These are phyloP conservation scores for Silene noctiflora DNA, from an alignment of 179 eudicot genomes.

Conservation along the genomic window DNA sequence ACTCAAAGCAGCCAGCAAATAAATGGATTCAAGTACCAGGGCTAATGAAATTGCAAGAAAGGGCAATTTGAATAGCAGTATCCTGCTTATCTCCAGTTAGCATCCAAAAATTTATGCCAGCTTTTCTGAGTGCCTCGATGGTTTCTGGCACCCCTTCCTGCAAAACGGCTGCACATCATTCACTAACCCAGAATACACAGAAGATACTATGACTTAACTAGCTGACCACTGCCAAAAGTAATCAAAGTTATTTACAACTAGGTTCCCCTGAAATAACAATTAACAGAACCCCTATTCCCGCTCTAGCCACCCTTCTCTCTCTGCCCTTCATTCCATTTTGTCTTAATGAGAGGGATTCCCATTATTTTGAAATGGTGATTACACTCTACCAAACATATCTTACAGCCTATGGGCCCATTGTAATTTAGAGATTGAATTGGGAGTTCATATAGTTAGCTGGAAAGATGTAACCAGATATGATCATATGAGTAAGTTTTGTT, in stretches of 20 bases:
- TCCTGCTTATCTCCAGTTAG: conserved; percentile 94
- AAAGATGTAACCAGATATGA: background rate
- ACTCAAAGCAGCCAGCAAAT: background rate
- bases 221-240: background rate
- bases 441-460: background rate
- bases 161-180: conserved; percentile 9
- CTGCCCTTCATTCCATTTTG: background rate
- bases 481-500: background rate
- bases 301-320: background rate
- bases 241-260: background rate
- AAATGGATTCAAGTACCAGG: conserved; percentile 51
- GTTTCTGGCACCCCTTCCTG: conserved; percentile 98
- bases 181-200: background rate
- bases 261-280: background rate
- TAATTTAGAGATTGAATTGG: background rate
- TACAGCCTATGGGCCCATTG: background rate
- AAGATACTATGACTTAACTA: conserved; percentile 1
- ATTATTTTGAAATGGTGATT: background rate
- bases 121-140: conserved; percentile 83
- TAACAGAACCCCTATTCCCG: background rate
- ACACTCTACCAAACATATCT: background rate
- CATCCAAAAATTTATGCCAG: conserved; percentile 99
- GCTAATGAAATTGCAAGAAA: conserved; percentile 90
- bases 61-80: conserved; percentile 95
- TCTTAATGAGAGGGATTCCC: background rate